These are phyloP conservation scores for Hypocrella siamensis DNA, from an alignment of 2,329 filamentous ascomycete species.

Conservation along the genomic window DNA sequence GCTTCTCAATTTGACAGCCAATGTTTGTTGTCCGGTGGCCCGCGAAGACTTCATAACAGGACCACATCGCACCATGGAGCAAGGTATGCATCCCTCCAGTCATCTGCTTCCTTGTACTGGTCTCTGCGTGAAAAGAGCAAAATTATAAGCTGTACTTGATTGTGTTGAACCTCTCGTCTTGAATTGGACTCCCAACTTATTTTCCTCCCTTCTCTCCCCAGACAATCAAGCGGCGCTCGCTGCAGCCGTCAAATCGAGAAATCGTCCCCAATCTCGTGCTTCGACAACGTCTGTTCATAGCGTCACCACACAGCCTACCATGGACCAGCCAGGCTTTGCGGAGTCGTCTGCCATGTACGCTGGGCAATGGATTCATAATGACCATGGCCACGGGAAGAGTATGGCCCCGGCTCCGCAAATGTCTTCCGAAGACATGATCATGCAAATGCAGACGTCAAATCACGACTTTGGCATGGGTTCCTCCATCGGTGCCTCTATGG, in stretches of 20 bases:
- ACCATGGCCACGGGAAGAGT: constrained; percentile 26
- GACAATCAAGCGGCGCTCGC: constrained; percentile 16
- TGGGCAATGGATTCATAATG: constrained; percentile 33
- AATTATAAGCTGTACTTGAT: too few species aligned
- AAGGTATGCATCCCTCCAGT: constrained; percentile 15
- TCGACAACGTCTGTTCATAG: constrained; percentile 43
- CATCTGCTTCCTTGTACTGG: constrained; percentile 3
- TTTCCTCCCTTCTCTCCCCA: constrained; percentile 5
- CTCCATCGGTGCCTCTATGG: constrained; percentile 26
- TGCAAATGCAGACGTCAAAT: constrained; percentile 37
- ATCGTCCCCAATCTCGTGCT: constrained; percentile 36
- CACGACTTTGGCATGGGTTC: constrained; percentile 34
- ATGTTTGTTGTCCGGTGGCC: constrained; percentile 24
- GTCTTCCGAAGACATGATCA: constrained; percentile 42
- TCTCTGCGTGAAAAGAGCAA: too few species aligned
- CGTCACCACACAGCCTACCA: constrained; percentile 31
- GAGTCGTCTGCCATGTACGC: constrained; percentile 28
- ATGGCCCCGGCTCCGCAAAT: constrained; percentile 28
- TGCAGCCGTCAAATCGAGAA: constrained; percentile 25
- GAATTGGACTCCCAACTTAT: constrained; percentile 3
- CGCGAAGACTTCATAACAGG: constrained; percentile 15
- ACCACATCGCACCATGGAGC: constrained; percentile 15
- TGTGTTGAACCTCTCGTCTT: constrained; percentile 1
- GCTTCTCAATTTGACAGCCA: constrained; percentile 10
- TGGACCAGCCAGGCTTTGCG: constrained; percentile 30